phyloP scores from a whole-genome alignment of 108 stramenopile genomes.

The Nitzschia sp. region DNA sequence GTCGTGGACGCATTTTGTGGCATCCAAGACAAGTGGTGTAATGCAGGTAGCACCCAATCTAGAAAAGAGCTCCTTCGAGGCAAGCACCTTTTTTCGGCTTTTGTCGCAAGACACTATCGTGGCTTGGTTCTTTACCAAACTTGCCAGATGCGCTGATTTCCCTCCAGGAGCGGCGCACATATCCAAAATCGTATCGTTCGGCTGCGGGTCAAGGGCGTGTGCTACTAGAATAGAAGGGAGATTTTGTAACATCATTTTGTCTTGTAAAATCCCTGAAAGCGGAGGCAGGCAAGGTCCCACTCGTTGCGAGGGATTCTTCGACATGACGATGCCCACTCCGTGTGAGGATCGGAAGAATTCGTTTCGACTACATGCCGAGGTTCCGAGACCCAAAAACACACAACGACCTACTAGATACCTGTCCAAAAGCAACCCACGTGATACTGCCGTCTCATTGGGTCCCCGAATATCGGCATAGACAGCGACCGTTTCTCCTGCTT shows the following conservation, averaged over 20 bases:
- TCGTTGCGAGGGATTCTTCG: constrained; percentile 22
- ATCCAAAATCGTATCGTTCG: constrained; percentile 82
- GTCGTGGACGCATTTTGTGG: constrained; percentile 54
- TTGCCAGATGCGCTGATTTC: constrained; percentile 89
- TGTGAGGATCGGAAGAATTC: constrained; percentile 49
- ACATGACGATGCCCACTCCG: constrained; percentile 62
- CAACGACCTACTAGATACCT: constrained; percentile 47
- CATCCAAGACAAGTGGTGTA: constrained; percentile 58
- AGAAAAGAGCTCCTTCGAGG: constrained; percentile 46
- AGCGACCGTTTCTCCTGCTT: constrained; percentile 51
- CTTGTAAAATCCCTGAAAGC: constrained; percentile 43
- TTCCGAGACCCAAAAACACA: constrained; percentile 70
- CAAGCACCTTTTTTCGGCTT: constrained; percentile 68
- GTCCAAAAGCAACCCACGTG: constrained; percentile 49
- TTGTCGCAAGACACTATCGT: constrained; percentile 90
- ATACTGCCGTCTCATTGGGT: constrained; percentile 7
- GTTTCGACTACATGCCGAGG: constrained; percentile 37
- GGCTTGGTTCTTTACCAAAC: constrained; percentile 79
- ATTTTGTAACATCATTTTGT: constrained; percentile 68
- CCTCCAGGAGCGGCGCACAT: constrained; percentile 95
- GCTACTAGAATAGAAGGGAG: constrained; percentile 73
- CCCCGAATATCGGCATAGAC: constrained; percentile 51
- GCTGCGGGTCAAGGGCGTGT: constrained; percentile 77
- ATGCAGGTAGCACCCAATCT: constrained; percentile 65
- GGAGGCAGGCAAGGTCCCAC: constrained; percentile 64